phyloP scores from a whole-genome alignment of 192 early-diverging fungal species.

The Coemansia sp. region DNA sequence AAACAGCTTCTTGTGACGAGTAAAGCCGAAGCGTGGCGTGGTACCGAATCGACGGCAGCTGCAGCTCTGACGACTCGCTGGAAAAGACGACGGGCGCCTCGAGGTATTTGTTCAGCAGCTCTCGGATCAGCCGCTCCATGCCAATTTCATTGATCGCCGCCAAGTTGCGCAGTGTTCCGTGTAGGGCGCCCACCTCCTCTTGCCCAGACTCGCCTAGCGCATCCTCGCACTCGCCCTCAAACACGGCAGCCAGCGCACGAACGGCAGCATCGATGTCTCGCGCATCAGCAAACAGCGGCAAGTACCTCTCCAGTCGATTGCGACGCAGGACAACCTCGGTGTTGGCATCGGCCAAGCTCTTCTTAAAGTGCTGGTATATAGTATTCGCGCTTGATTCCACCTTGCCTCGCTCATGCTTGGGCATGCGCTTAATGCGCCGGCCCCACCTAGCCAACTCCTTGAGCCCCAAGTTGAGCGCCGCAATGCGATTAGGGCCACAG shows the following conservation, averaged over 20 bases:
- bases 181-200: conserved; percentile 11
- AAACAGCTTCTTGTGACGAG: conserved; percentile 34
- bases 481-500: conserved; percentile 60
- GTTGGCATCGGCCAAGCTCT: conserved; percentile 29
- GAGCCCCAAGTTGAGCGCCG: conserved; percentile 59
- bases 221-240: conserved; percentile 26
- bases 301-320: conserved; percentile 24
- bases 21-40: conserved; percentile 20
- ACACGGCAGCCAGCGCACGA: conserved; percentile 25
- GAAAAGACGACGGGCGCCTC: conserved; percentile 14
- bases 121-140: conserved; percentile 22
- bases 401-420: conserved; percentile 25
- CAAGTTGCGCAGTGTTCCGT: conserved; percentile 27
- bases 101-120: conserved; percentile 35
- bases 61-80: conserved; percentile 6
- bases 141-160: conserved; percentile 39
- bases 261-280: conserved; percentile 10
- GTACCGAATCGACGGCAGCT: conserved; percentile 42
- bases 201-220: not conserved
- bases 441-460: conserved; percentile 48
- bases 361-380: conserved; percentile 38
- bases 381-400: conserved; percentile 39
- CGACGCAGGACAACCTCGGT: conserved; percentile 28
- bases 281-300: conserved; percentile 27
- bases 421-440: conserved; percentile 43